These are phyloP conservation scores for Jacaranda mimosifolia DNA, from an alignment of 257 asterid species.

Conservation along the genomic window DNA sequence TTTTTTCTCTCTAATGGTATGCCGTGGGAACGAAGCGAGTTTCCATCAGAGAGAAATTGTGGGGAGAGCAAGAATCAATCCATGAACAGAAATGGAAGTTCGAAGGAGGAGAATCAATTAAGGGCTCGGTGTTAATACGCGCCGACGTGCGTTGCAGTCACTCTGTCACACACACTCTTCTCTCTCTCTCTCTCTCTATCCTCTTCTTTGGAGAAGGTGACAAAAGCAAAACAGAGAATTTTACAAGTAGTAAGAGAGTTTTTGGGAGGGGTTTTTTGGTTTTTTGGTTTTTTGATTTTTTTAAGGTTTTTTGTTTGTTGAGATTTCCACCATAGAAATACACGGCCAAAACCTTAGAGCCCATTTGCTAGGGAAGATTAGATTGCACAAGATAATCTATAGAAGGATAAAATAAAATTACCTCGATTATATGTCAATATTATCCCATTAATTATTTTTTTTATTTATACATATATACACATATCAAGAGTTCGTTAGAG, in stretches of 20 bases:
- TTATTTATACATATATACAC: no score
- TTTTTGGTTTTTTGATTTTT: neutral
- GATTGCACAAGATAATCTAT: no score
- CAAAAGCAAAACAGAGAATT: conserved; percentile 23
- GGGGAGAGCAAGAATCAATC: conserved; percentile 34
- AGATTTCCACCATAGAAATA: conserved; percentile 10
- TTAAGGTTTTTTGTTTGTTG: conserved; percentile 6
- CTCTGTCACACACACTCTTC: conserved; percentile 28
- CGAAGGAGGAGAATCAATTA: conserved; percentile 10
- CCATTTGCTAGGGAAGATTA: no score
- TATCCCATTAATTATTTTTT: no score
- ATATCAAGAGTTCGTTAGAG: no score
- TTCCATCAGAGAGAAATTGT: conserved; percentile 42
- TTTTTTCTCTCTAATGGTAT: conserved; percentile 42
- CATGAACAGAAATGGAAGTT: conserved; percentile 35
- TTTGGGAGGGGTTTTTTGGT: conserved; percentile 37
- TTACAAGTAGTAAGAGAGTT: conserved; percentile 29
- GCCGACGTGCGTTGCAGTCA: conserved; percentile 60
- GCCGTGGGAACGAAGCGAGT: conserved; percentile 56
- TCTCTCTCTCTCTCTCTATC: conserved; percentile 37
- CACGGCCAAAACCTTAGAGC: neutral
- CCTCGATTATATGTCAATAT: no score
- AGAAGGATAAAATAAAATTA: no score
- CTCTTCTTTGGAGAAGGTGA: conserved; percentile 42
- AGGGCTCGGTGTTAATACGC: conserved; percentile 24